Conservation (phyloP, 2,329 filamentous ascomycete species). For the Biscogniauxia sp. region DNA sequence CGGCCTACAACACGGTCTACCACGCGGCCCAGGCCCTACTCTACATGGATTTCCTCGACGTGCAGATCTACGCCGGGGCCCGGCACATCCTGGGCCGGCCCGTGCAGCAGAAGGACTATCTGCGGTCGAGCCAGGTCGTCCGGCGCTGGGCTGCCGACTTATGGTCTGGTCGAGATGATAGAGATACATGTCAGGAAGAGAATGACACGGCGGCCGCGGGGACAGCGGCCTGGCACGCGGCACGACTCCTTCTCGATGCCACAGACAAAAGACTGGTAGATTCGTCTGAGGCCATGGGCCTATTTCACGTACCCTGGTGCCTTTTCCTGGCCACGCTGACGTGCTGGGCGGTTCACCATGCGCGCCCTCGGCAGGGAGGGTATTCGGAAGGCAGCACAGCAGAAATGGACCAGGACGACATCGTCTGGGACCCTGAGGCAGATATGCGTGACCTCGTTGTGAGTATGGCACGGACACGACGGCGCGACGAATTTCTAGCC, state of each 20-base stretch:
- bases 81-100: conserved; percentile 56
- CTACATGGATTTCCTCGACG: conserved; percentile 57
- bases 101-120: conserved; percentile 49
- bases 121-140: conserved; percentile 48
- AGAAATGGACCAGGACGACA: conserved; percentile 30
- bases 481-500: background rate
- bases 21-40: conserved; percentile 57
- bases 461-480: too few species aligned
- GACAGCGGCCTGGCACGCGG: conserved; percentile 52
- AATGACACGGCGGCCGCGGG: conserved; percentile 30
- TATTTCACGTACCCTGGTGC: conserved; percentile 63
- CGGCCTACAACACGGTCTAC: conserved; percentile 54
- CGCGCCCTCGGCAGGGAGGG: conserved; percentile 17
- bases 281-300: conserved; percentile 43
- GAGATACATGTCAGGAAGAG: background rate
- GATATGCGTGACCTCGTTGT: conserved; percentile 41
- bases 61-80: conserved; percentile 61
- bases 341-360: conserved; percentile 57
- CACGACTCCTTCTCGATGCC: conserved; percentile 51
- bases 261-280: conserved; percentile 45
- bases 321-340: conserved; percentile 58
- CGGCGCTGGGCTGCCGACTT: conserved; percentile 44
- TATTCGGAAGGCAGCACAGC: conserved; percentile 33
- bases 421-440: conserved; percentile 47
- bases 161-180: conserved; percentile 5